These are phyloP conservation scores for Botryosphaeria dothidea DNA, from an alignment of 2,329 filamentous ascomycete species.

Conservation along the genomic window DNA sequence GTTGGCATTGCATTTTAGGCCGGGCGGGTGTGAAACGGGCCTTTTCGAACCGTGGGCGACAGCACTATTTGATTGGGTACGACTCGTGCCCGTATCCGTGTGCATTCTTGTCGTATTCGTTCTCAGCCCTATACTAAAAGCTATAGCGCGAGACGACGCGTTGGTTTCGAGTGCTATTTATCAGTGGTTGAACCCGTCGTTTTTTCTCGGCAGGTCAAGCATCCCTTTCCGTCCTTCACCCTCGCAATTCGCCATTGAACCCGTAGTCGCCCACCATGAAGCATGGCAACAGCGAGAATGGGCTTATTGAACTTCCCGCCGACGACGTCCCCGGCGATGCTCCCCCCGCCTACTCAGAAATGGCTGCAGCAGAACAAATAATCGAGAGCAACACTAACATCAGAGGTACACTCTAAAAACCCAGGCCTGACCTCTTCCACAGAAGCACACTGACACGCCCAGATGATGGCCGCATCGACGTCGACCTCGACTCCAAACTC, in stretches of 20 bases:
- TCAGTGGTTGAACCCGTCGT: neutral
- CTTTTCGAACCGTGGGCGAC: neutral
- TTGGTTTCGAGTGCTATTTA: neutral
- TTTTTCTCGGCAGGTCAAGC: too few relatives aligned
- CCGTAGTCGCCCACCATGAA: neutral
- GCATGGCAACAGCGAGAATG: neutral
- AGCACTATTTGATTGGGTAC: too few relatives aligned
- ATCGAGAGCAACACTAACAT: neutral
- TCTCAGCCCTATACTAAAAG: neutral
- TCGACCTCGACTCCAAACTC: constrained; percentile 28
- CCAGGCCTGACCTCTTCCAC: too few relatives aligned
- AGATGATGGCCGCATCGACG: constrained; percentile 29
- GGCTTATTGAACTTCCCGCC: neutral
- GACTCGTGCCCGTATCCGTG: neutral
- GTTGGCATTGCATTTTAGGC: too few relatives aligned
- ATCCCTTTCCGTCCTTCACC: neutral
- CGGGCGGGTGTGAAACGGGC: neutral
- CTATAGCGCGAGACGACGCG: neutral
- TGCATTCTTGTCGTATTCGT: constrained; percentile 10
- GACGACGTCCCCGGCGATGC: neutral
- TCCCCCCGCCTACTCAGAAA: neutral
- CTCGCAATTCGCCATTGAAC: too few relatives aligned
- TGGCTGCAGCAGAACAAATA: neutral
- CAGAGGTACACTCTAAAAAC: neutral
- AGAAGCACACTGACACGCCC: neutral